phyloP scores from a whole-genome alignment of 192 early-diverging fungal genomes.

The Coemansia sp. region DNA sequence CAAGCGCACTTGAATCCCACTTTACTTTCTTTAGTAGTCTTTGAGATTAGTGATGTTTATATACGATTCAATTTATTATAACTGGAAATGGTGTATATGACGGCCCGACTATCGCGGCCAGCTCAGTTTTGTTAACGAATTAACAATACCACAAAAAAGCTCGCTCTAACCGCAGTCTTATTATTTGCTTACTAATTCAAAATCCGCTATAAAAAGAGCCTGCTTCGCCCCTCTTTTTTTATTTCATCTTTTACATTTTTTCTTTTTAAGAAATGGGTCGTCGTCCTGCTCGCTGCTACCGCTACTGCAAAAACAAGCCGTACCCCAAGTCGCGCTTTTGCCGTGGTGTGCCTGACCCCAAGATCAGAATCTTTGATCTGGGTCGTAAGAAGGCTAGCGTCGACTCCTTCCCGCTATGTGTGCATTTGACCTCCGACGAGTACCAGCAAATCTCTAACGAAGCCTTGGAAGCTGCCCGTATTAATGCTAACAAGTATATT shows the following conservation, averaged over 20 bases:
- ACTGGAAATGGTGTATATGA: background rate
- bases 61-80: constrained; percentile 4
- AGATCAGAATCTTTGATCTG: constrained; percentile 96
- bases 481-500: constrained; percentile 98
- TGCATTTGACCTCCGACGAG: constrained; percentile 96
- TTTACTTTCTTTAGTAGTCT: background rate
- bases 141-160: too few relatives aligned
- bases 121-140: too few relatives aligned
- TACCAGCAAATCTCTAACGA: constrained; percentile 98
- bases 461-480: constrained; percentile 97
- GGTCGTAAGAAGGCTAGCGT: constrained; percentile 97
- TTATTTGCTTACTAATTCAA: background rate
- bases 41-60: constrained; percentile 6
- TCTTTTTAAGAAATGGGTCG: constrained; percentile 81
- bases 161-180: background rate
- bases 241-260: too few relatives aligned
- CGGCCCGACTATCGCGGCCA: too few relatives aligned
- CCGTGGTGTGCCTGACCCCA: constrained; percentile 99
- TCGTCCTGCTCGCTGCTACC: constrained; percentile 98
- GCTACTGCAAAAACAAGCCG: constrained; percentile 99
- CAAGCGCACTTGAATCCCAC: constrained; percentile 17
- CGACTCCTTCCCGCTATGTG: constrained; percentile 95
- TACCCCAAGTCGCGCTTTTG: constrained; percentile 98
- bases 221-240: too few relatives aligned
- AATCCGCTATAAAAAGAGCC: too few relatives aligned